Base-by-base conservation (phyloP, 352 stramenopile species). In the Pythium sukuiense region DNA sequence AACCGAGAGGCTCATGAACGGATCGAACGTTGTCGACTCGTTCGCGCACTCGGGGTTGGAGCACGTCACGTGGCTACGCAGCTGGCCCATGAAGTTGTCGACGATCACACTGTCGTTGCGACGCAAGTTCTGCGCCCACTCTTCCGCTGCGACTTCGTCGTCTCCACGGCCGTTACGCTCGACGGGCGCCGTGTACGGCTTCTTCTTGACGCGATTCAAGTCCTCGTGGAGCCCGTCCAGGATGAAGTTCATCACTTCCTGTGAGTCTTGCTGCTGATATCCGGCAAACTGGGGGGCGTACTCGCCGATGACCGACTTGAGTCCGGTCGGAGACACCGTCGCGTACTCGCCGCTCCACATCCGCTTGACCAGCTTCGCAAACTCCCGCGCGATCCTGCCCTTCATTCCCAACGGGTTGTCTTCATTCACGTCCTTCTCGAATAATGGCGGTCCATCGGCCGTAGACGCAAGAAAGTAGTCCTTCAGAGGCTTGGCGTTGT, bases 361-460 rank as follows among this genome's bases (percentile, higher is more conserved):
- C 54, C 97, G 87, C n/a, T 87, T 83, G 20, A 99, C 61, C 6
- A 99, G 74, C 29, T 76, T 83, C 0, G 90, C 96, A 79, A 99
- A 99, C n/a, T 97, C 91, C n/a, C 82, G 81, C 2, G 97, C 96
- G 63, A 99, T 95, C 61, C 89, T 87, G 9, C 97, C 97, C 39
- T 96, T 92, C 83, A 94, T 92, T 3, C 85, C 87, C 3, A 99
- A 82, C 20, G 97, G 96, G 69, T 99, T 99, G 20, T 93, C 76
- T 62, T 81, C 75, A 69, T 99, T 99, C 48, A 99, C 85, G 65
- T 99, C 87, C 13, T 77, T 76, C 27, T 78, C 93, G 27, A 81
- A 80, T 33, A 89, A 49, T 61, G 59, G 90, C 90, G 32, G 71
- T 61, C 16, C n/a, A 82, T 94, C 66, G 90, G 43, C 8, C n/a